phyloP scores from a whole-genome alignment of 345 rosid genomes.

The Theobroma cacao region DNA sequence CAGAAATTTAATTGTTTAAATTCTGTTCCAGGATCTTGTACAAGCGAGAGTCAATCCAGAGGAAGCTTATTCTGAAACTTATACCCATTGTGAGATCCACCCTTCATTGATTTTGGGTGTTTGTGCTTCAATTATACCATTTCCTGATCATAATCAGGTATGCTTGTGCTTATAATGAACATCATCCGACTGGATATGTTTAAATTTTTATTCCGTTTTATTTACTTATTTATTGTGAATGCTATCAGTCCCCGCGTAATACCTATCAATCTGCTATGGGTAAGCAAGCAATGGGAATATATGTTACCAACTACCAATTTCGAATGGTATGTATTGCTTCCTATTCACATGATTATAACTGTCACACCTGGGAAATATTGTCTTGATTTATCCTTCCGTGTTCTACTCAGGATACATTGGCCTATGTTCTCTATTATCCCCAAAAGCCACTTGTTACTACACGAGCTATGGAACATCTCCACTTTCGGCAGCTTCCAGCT shows the following conservation, averaged over 20 bases:
- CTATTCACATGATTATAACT: neutral
- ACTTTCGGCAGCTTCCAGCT: conserved; percentile 98
- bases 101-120: conserved; percentile 96
- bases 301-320: conserved; percentile 96
- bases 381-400: neutral
- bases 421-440: conserved; percentile 95
- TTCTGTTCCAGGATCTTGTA: conserved; percentile 70
- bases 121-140: conserved; percentile 98
- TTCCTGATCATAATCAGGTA: conserved; percentile 99
- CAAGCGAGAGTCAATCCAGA: conserved; percentile 73
- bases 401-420: conserved; percentile 75
- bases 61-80: conserved; percentile 83
- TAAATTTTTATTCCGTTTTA: neutral
- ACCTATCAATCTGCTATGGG: conserved; percentile 99
- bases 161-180: conserved; percentile 14
- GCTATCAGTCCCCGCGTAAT: conserved; percentile 88
- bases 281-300: conserved; percentile 99
- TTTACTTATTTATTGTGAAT: conserved; percentile 20
- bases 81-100: conserved; percentile 98
- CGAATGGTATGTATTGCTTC: conserved; percentile 60
- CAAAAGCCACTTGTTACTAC: conserved; percentile 99
- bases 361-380: neutral
- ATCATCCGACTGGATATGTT: neutral
- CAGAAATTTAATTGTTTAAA: conserved; percentile 12
- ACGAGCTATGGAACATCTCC: conserved; percentile 99